Conservation (phyloP, 2,329 filamentous ascomycete species). For the Aspergillus sp. region DNA sequence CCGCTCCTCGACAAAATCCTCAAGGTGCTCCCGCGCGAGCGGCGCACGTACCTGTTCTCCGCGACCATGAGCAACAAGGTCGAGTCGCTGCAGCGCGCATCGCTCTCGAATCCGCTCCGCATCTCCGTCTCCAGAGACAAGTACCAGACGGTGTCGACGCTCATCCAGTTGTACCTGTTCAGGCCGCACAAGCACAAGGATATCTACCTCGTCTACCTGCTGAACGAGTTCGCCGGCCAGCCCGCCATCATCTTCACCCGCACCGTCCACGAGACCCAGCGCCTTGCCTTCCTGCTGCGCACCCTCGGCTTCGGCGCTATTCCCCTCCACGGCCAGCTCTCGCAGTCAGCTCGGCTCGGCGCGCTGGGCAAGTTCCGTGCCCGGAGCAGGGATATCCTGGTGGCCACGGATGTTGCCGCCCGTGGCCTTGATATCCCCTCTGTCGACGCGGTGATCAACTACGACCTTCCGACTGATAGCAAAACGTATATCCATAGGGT, state of each 20-base stretch:
- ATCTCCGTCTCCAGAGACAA: constrained; percentile 74
- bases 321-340: constrained; percentile 84
- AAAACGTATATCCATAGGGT: constrained; percentile 90
- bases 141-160: constrained; percentile 83
- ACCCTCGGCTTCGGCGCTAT: constrained; percentile 82
- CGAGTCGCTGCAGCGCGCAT: constrained; percentile 82
- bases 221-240: constrained; percentile 81
- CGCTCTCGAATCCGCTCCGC: constrained; percentile 70
- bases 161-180: constrained; percentile 80
- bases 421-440: constrained; percentile 85
- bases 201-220: constrained; percentile 72
- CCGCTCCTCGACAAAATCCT: constrained; percentile 88
- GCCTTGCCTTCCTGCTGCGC: constrained; percentile 72
- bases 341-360: constrained; percentile 75
- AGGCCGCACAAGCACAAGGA: constrained; percentile 83
- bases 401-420: constrained; percentile 89
- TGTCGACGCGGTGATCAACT: constrained; percentile 83
- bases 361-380: constrained; percentile 84
- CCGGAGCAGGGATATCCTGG: constrained; percentile 68
- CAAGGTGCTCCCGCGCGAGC: constrained; percentile 71
- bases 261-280: constrained; percentile 84
- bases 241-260: constrained; percentile 83
- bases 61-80: constrained; percentile 93
- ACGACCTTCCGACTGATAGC: constrained; percentile 71
- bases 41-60: constrained; percentile 78